Percentiles rank a stretch among this genome's conserved stretches.
These are phyloP conservation scores for Teunomyces stri DNA, from an alignment of 805 yeast genomes.

Conservation along the genomic window DNA sequence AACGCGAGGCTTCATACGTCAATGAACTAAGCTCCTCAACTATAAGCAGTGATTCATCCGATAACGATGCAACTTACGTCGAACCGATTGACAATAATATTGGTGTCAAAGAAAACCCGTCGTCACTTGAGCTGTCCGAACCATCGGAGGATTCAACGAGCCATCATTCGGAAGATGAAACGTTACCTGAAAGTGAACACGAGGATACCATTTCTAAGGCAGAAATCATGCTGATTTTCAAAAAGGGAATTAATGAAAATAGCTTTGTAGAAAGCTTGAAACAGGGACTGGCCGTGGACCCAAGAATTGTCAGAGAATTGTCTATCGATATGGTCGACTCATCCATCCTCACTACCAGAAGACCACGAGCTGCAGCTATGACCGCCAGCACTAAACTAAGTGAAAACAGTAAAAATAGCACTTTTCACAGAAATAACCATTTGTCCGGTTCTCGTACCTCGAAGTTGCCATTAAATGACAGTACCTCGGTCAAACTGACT, in stretches of 20 bases:
- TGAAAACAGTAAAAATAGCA: background rate
- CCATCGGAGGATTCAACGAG: background rate
- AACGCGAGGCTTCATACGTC: background rate
- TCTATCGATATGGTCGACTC: conserved; percentile 24
- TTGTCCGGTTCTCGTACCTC: background rate
- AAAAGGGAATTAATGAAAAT: conserved; percentile 15
- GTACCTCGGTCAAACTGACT: too few relatives aligned
- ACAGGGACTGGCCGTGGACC: conserved; percentile 15
- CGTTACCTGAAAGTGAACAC: background rate
- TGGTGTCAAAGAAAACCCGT: background rate
- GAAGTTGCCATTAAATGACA: too few relatives aligned
- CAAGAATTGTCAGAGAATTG: conserved; percentile 13
- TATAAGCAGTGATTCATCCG: background rate
- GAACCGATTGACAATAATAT: background rate
- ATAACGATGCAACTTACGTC: background rate
- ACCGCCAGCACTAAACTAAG: conserved; percentile 5
- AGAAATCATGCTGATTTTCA: conserved; percentile 22
- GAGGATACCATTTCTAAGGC: conserved; percentile 14
- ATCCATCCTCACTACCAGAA: conserved; percentile 4
- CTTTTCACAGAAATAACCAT: background rate
- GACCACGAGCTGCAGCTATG: conserved; percentile 10
- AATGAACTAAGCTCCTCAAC: background rate
- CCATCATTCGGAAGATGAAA: background rate
- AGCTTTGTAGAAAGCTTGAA: conserved; percentile 8
- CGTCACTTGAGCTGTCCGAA: background rate